Evolutionary conservation across 495 filamentous ascomycete genomes (phyloP), one percentile per base, ranked within the genome.

Genomic region (Lepidopterella palustris): DNA sequence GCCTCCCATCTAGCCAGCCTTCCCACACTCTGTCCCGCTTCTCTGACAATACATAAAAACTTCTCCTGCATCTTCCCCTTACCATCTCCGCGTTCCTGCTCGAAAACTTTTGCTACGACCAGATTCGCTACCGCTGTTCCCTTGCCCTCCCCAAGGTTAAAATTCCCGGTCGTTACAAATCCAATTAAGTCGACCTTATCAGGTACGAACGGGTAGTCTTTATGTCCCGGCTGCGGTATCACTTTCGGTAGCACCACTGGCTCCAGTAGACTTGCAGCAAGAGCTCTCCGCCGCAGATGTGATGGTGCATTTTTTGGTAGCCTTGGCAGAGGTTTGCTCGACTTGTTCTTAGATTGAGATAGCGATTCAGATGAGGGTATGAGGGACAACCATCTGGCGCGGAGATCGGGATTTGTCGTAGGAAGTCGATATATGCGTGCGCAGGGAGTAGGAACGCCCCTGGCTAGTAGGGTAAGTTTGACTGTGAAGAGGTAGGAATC

Each of bases 131-230:
- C 78, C 0, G 85, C 92, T 23, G 85, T 84, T 0, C 84, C 86
- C 66, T 79, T 80, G 1, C 92, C 93, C 58, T 90, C 82, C 5
- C 82, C 84, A 3, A 97, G 77, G 62, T 88, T 88, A 62, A 86
- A 96, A 52, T 87, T 86, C 1, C 92, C 93, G 1, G 85, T 87
- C 23, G 90, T 96, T 21, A 97, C 85, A 69, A 96, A 98, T 0
- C 93, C 93, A 39, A 98, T 87, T 27, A 97, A 75, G 67, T 96
- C 89, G 13, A 81, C 78, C 60, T 88, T 87, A 1, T 74, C 72
- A 0, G 93, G 93, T 4, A 88, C 82, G 0, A 81, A 68, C 0
- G 88, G 82, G 58, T 88, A 83, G 0, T 78, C 78, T 31, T 76
- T 72, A 21, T 78, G 67, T 4, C 73, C 75, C 29, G 71, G 59